Percentiles rank a stretch among this genome's conserved stretches.
Conservation (phyloP, 768 basidiomycete genomes). For the Lactarius hatsudake region DNA sequence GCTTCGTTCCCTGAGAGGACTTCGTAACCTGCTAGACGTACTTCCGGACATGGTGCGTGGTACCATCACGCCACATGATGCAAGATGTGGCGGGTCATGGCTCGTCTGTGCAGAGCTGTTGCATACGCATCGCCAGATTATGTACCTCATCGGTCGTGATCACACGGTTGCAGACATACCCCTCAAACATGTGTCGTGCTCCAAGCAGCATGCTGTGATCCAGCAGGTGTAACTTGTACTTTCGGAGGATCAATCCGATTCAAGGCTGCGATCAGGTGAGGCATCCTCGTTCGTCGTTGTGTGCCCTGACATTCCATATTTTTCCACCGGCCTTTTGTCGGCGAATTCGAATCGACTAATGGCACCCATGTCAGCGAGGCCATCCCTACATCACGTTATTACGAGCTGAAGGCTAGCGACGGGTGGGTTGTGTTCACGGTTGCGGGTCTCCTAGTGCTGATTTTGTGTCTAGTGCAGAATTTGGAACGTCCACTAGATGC, state of each 20-base stretch:
- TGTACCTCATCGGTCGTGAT: conserved; percentile 91
- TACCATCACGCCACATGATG: too few relatives aligned
- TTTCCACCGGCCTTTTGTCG: conserved; percentile 81
- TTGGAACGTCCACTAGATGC: conserved; percentile 64
- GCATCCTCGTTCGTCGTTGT: conserved; percentile 21
- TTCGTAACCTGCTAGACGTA: too few relatives aligned
- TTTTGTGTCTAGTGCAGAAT: conserved; percentile 60
- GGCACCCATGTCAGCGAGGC: conserved; percentile 64
- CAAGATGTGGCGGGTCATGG: too few relatives aligned
- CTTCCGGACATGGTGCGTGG: too few relatives aligned
- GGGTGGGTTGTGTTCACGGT: conserved; percentile 45
- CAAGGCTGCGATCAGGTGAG: conserved; percentile 81
- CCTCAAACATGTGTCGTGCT: conserved; percentile 93
- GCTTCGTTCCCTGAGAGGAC: too few relatives aligned
- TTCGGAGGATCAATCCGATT: conserved; percentile 46
- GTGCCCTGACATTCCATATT: conserved; percentile 5
- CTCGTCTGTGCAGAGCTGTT: too few relatives aligned
- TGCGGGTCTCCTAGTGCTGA: conserved; percentile 13
- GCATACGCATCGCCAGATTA: conserved; percentile 87
- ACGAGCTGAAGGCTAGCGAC: conserved; percentile 76
- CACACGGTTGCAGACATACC: conserved; percentile 81
- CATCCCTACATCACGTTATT: conserved; percentile 85
- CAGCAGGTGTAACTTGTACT: conserved; percentile 55
- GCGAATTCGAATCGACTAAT: conserved; percentile 97
- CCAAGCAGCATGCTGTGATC: conserved; percentile 96